Evolutionary conservation across 2,329 filamentous ascomycete genomes (phyloP), one percentile per base, ranked within the genome.

Genomic region (Trichothecium sympodiale): DNA sequence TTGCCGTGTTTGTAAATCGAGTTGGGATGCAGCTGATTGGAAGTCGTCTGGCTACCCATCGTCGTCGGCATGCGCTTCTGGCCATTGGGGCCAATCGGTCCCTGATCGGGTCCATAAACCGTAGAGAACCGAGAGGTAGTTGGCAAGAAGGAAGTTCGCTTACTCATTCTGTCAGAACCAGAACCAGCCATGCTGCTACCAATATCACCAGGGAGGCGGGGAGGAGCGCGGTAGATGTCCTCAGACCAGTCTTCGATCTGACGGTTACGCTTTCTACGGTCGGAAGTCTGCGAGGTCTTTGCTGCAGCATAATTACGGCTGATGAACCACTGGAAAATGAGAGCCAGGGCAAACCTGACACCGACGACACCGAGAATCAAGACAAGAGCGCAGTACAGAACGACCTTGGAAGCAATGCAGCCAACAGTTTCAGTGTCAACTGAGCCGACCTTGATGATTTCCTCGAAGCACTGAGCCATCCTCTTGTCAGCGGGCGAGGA

Each of bases 191-290:
- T 71, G 34, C 74, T 79, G 50, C 75, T 81, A 39, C 75, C 73
- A 29, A 81, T 64, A 48, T 94, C 77, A 14, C 77, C 91, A 4
- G 80, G 74, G 43, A 95, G 69, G 45, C 87, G 83, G 37, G 82
- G 79, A 17, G 87, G 86, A 4, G 89, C 83, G 30, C 87, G 83
- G 59, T 98, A 96, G 49, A 98, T 98, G 52, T 98, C 91, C 45
- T 96, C 85, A 12, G 81, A 82, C 91, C 91, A 98, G 50, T 95
- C 89, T 57, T 98, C 91, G 45, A 98, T 98, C 61, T 96, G 87
- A 47, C 82, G 78, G 47, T 88, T 82, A 40, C 91, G 79, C 61
- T 88, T 82, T 56, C 89, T 87, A 45, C 80, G 76, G 55, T 91
- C 77, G 5, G 80, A 77, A 13, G 77, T 77, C 56, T 94, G 80